Base-by-base conservation (phyloP, 768 basidiomycete species). In the Russula vinacea region DNA sequence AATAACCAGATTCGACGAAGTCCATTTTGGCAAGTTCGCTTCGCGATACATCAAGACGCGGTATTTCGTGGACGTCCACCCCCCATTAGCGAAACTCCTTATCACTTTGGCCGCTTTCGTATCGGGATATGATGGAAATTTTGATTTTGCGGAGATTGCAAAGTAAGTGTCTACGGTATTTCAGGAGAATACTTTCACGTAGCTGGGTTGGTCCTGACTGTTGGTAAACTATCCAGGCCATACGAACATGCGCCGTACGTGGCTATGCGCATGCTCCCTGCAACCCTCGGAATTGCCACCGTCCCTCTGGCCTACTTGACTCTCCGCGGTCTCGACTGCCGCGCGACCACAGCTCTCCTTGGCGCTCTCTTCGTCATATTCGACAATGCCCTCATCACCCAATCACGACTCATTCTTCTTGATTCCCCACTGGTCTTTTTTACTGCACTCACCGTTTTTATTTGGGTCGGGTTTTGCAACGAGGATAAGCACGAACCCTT, bases 401-500 rank as follows among this genome's bases (percentile, higher is more conserved):
- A 99, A 74, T 97, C 94, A 3, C 87, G 97, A 14, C 87, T 94
- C 71, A 98, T 99, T 75, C 90, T 99, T 53, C 89, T 99, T 73
- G 97, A 99, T 75, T 94, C 94, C 17, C 95, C 94, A n/a, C 83
- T 99, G 68, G 83, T 99, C 70, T 98, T 99, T 81, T 99, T 98
- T 80, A 98, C 95, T 26, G 92, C 92, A 0, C 84, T 97, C 35
- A 89, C 93, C 2, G 78, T 82, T 55, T 93, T 95, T 75, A 76
- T 91, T 60, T 99, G 94, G 88, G 82, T 85, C 67, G 85, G 89
- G 1, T 99, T 99, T 78, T 88, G 83, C 73, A 94, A 94, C 76
- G 93, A 96, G 74, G 89, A 97, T 78, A 88, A 84, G 73, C 81
- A 87, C 58, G 80, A 85, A 56, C 87, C 93, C 0, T 99, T 98